phyloP scores from a whole-genome alignment of 371 early-diverging fungal species.

The Lichtheimia corymbifera region DNA sequence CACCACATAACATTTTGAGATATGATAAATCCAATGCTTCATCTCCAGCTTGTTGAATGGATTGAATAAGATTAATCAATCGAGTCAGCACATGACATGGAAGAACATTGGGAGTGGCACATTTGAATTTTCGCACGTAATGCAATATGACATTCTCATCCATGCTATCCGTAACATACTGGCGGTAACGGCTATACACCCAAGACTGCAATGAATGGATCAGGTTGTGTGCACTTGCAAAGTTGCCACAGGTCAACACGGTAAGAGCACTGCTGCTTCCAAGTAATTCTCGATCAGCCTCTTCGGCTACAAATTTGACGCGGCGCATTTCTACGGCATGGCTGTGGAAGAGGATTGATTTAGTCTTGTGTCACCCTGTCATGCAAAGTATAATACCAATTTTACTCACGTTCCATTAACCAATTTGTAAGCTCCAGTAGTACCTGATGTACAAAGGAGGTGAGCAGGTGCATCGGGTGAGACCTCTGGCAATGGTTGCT shows the following conservation, averaged over 20 bases:
- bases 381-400: too few species aligned
- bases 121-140: not conserved
- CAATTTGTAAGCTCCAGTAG: not conserved
- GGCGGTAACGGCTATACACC: not conserved
- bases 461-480: not conserved
- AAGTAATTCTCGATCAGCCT: too few species aligned
- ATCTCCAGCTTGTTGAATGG: not conserved
- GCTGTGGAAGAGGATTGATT: not conserved
- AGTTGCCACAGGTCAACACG: not conserved
- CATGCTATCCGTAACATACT: not conserved
- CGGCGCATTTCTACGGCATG: not conserved
- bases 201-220: not conserved
- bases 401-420: not conserved
- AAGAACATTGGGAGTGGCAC: not conserved
- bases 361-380: not conserved
- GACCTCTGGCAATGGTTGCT: not conserved
- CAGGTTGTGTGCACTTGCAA: not conserved
- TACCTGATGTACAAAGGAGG: not conserved
- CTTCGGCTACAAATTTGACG: not conserved
- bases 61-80: not conserved
- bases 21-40: not conserved
- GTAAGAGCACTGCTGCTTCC: not conserved
- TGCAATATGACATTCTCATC: not conserved
- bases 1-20: not conserved
- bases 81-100: too few species aligned